phyloP scores from a whole-genome alignment of 148 eudicot genomes.

The Chenopodium suecicum region DNA sequence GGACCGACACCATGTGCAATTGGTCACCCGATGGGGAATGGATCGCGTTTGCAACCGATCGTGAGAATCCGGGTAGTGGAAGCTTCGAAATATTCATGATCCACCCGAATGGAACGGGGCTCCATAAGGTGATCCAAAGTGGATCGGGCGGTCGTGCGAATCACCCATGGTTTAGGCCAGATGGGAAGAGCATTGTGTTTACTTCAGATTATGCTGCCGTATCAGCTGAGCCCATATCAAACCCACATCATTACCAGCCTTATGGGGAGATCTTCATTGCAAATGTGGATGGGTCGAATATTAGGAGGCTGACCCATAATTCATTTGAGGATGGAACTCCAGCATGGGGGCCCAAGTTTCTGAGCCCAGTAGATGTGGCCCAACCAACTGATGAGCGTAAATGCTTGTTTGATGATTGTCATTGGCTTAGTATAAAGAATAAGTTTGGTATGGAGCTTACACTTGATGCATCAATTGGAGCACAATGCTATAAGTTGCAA shows the following conservation, averaged over 20 bases:
- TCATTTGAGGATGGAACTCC: conserved; percentile 94
- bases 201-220: conserved; percentile 79
- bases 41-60: conserved; percentile 77
- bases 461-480: background rate
- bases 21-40: conserved; percentile 93
- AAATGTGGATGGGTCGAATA: conserved; percentile 54
- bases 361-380: conserved; percentile 40
- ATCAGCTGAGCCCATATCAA: conserved; percentile 90
- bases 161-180: conserved; percentile 94
- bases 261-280: conserved; percentile 75
- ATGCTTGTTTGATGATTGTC: conserved; percentile 70
- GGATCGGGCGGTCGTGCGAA: conserved; percentile 67
- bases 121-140: conserved; percentile 63
- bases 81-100: conserved; percentile 63
- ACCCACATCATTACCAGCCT: conserved; percentile 82
- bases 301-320: conserved; percentile 73
- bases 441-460: background rate
- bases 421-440: conserved; percentile 54
- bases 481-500: conserved; percentile 5
- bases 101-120: conserved; percentile 80
- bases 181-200: conserved; percentile 60
- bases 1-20: conserved; percentile 86
- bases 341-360: conserved; percentile 61
- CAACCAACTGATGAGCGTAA: conserved; percentile 35
- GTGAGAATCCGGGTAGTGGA: conserved; percentile 66